These are phyloP conservation scores for Funneliformis mosseae DNA, from an alignment of 192 early-diverging fungal genomes.

Conservation along the genomic window DNA sequence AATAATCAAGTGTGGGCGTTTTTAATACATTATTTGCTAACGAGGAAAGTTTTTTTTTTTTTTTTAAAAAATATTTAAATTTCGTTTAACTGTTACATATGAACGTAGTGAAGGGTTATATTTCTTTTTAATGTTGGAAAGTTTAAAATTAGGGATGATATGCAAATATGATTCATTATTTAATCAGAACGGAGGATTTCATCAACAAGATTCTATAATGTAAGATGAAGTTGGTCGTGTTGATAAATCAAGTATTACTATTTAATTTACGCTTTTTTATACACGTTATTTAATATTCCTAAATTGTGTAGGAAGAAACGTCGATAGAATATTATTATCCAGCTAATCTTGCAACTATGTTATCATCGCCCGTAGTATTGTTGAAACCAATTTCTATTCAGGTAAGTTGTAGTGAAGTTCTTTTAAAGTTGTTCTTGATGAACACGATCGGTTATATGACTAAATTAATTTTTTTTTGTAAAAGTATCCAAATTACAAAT, in stretches of 20 bases:
- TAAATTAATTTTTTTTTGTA: conserved; percentile 15
- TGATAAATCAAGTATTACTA: too few relatives aligned
- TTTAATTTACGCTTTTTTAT: too few relatives aligned
- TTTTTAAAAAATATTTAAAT: neutral
- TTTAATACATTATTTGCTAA: conserved; percentile 87
- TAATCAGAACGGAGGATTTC: too few relatives aligned
- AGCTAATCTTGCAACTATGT: conserved; percentile 84
- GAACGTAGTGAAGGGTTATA: conserved; percentile 91
- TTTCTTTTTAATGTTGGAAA: conserved; percentile 92
- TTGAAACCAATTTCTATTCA: conserved; percentile 98
- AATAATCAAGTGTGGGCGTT: conserved; percentile 97
- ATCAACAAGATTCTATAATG: too few relatives aligned
- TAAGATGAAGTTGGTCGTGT: too few relatives aligned
- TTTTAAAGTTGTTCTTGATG: neutral
- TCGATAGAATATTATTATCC: conserved; percentile 91
- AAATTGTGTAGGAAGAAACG: conserved; percentile 52
- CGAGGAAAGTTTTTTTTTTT: conserved; percentile 42
- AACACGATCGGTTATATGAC: too few relatives aligned
- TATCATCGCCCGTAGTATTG: conserved; percentile 68
- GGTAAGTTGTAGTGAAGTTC: conserved; percentile 40
- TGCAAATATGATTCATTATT: too few relatives aligned
- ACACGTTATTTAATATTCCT: neutral
- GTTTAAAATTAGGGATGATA: conserved; percentile 84
- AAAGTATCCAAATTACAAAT: conserved; percentile 91
- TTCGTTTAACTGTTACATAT: conserved; percentile 59